Evolutionary conservation across 805 yeast genomes (phyloP).

Genomic region (Myxozyma monticola): DNA sequence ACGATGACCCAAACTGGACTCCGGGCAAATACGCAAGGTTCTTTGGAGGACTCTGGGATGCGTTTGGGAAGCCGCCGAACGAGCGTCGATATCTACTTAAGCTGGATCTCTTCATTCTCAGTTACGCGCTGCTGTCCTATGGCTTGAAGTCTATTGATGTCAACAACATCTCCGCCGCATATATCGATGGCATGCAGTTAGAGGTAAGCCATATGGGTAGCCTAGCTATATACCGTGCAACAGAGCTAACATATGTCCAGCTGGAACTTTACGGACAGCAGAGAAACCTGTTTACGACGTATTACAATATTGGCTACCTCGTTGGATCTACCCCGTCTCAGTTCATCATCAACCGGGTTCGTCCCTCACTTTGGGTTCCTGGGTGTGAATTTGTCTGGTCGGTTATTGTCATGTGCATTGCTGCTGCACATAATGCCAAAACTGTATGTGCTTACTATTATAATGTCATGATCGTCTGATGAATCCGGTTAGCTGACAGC

Average conservation of each 20-base stretch:
- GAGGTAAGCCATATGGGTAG: conserved; percentile 44
- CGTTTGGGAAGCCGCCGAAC: conserved; percentile 29
- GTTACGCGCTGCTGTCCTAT: conserved; percentile 41
- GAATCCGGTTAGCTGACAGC: no score
- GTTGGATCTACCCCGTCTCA: conserved; percentile 49
- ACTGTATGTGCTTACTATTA: no score
- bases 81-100: conserved; percentile 40
- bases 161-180: conserved; percentile 56
- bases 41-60: conserved; percentile 22
- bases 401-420: conserved; percentile 41
- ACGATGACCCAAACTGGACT: conserved; percentile 18
- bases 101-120: conserved; percentile 39
- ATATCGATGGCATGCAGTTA: conserved; percentile 41
- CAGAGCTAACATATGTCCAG: no score
- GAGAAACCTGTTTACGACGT: conserved; percentile 21
- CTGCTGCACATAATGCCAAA: conserved; percentile 25
- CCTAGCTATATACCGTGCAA: conserved; percentile 66
- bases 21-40: conserved; percentile 3
- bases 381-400: conserved; percentile 49
- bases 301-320: conserved; percentile 43
- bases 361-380: conserved; percentile 37
- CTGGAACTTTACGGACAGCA: conserved; percentile 36
- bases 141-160: conserved; percentile 58
- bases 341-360: conserved; percentile 37
- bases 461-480: no score